Percentiles rank a stretch among this genome's conserved stretches.
These are phyloP conservation scores for Neofusicoccum parvum DNA, from an alignment of 2,329 filamentous ascomycete genomes.

Conservation along the genomic window DNA sequence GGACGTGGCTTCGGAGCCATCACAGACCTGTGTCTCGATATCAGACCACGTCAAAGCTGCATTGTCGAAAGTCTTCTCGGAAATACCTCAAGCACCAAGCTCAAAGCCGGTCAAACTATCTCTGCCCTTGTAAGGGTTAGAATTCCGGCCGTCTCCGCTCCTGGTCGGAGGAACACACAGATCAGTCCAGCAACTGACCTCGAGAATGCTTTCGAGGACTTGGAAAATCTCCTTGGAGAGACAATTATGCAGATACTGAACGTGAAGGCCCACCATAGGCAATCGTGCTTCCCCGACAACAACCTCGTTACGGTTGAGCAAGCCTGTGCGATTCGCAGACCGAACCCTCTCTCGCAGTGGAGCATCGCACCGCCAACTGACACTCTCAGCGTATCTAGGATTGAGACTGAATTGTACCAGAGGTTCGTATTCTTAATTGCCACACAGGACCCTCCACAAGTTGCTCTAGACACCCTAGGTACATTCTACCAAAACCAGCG, in stretches of 20 bases:
- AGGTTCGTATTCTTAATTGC: conserved; percentile 25
- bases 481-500: neutral
- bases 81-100: conserved; percentile 3
- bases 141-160: conserved; percentile 3
- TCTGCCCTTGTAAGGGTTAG: conserved; percentile 21
- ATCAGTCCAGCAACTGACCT: neutral
- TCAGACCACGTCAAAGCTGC: conserved; percentile 18
- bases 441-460: conserved; percentile 6
- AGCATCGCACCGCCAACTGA: conserved; percentile 23
- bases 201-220: conserved; percentile 22
- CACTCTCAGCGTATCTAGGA: conserved; percentile 8
- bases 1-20: conserved; percentile 17
- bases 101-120: conserved; percentile 22
- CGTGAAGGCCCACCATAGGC: conserved; percentile 36
- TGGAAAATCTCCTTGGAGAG: conserved; percentile 26
- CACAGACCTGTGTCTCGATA: conserved; percentile 19
- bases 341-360: conserved; percentile 37
- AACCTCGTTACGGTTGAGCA: conserved; percentile 33
- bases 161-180: neutral
- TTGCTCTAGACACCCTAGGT: conserved; percentile 14
- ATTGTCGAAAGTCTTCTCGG: conserved; percentile 20
- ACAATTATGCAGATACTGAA: conserved; percentile 22
- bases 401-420: conserved; percentile 23
- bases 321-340: conserved; percentile 32
- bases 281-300: conserved; percentile 34